Evolutionary conservation across 2,329 filamentous ascomycete genomes (phyloP), one percentile per base, ranked within the genome.

Genomic region (Exophiala calicioides): DNA sequence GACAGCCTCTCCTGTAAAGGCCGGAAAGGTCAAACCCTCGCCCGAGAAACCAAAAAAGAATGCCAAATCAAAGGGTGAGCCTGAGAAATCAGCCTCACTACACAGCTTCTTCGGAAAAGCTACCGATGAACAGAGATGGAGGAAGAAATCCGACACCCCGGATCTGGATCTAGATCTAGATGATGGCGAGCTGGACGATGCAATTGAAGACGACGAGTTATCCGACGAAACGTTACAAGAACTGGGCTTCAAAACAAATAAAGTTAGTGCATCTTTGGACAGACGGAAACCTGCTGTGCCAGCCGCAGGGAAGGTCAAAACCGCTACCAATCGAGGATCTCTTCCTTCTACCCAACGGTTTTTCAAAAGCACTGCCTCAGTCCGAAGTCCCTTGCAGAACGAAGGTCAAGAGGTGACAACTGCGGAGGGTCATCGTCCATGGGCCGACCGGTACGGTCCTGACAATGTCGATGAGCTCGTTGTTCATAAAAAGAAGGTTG

Each of bases 401-500:
- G 37, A 26, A 15, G 24, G 23, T 15, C 23, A 36, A 13, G 34
- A 29, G n/a, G 21, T 23, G 8, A 9, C 34, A 7, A 16, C 30
- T 12, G 23, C 30, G 12, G 31, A 53, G 9, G 43, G 31, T 56
- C 68, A 75, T 37, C 79, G 85, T 41, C 90, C 91, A 3, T 97
- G 91, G 91, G 86, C 86, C 12, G 90, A 96, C 58, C 81, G 84
- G 57, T 97, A 89, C 66, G 84, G 80, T 2, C 91, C 91, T 0
- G 61, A 66, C 2, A 85, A 79, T 57, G 66, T 96, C 9, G 83
- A 90, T 12, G 91, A 97, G 68, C 73, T 98, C 34, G 91, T 86
- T 0, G 91, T 98, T 13, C 90, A 98, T 67, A 96, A 94, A 72
- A 93, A 81, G 60, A 98, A 98, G 66, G 87, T 97, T 4, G 71